These are phyloP conservation scores for Tricholoma bakamatsutake DNA, from an alignment of 768 basidiomycete species.

Conservation along the genomic window DNA sequence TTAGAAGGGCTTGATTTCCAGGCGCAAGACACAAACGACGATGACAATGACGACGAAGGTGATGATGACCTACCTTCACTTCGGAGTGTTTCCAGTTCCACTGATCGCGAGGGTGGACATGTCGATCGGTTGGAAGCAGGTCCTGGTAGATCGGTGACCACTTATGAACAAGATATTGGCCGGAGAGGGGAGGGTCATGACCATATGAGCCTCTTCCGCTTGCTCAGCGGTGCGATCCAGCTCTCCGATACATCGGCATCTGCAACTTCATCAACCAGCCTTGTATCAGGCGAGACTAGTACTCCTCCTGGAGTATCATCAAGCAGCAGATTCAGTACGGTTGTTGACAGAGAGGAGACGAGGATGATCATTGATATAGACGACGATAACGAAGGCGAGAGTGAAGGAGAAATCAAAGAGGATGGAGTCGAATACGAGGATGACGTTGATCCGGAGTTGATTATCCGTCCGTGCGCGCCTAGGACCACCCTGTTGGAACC, in stretches of 20 bases:
- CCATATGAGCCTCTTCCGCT: not conserved
- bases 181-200: not conserved
- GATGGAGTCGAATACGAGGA: not conserved
- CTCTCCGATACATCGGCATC: not conserved
- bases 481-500: conserved; percentile 24
- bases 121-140: conserved; percentile 14
- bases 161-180: not conserved
- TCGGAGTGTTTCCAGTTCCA: conserved; percentile 29
- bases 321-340: conserved; percentile 10
- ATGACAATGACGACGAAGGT: conserved; percentile 12
- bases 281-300: not conserved
- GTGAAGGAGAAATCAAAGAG: not conserved
- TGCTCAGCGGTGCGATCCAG: not conserved
- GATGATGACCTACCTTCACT: conserved; percentile 32
- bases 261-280: not conserved
- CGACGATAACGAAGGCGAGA: not conserved
- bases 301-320: not conserved
- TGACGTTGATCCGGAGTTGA: not conserved
- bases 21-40: not conserved
- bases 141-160: not conserved
- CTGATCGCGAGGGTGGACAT: conserved; percentile 22
- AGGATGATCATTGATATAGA: conserved; percentile 4
- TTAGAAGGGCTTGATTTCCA: conserved; percentile 1
- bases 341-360: conserved; percentile 8
- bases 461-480: not conserved